These are phyloP conservation scores for Irpex lacteus DNA, from an alignment of 1,284 basidiomycete species.

Conservation along the genomic window DNA sequence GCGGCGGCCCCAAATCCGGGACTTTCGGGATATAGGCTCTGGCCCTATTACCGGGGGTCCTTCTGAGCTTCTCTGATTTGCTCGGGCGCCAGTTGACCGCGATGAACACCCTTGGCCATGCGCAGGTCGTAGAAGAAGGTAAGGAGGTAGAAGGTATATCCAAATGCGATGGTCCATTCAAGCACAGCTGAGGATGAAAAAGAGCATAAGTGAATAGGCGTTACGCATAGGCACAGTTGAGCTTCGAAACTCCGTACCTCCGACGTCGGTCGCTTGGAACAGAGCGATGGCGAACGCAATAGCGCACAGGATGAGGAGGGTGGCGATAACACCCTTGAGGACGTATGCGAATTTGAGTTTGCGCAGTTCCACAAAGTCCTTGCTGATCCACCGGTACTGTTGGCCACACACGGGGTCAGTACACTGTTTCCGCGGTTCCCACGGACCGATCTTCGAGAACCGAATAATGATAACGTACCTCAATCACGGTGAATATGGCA, in stretches of 20 bases:
- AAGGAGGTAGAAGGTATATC: slow-evolving; percentile 68
- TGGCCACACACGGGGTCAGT: neutral
- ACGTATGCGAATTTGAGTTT: slow-evolving; percentile 56
- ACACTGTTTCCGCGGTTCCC: neutral
- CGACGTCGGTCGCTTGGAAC: slow-evolving; percentile 43
- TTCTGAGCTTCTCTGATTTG: slow-evolving; percentile 13
- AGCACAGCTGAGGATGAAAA: slow-evolving; percentile 44
- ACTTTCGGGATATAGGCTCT: too few species aligned
- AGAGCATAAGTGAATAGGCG: neutral
- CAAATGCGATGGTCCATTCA: slow-evolving; percentile 72
- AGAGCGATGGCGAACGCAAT: slow-evolving; percentile 59
- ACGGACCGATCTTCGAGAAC: neutral
- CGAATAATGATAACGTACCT: slow-evolving; percentile 39
- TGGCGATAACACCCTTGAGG: slow-evolving; percentile 57
- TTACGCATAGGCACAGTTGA: neutral
- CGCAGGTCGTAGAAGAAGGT: slow-evolving; percentile 69
- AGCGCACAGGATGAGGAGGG: slow-evolving; percentile 53
- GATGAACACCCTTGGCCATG: slow-evolving; percentile 45
- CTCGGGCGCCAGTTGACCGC: slow-evolving; percentile 24
- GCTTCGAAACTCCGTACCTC: slow-evolving; percentile 36
- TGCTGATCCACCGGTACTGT: slow-evolving; percentile 64
- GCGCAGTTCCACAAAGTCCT: slow-evolving; percentile 46
- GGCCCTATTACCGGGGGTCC: too few species aligned
- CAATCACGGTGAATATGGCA: slow-evolving; percentile 69
- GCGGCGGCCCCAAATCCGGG: too few species aligned